phyloP scores from a whole-genome alignment of 345 rosid species.

The Kernera saxatilis region DNA sequence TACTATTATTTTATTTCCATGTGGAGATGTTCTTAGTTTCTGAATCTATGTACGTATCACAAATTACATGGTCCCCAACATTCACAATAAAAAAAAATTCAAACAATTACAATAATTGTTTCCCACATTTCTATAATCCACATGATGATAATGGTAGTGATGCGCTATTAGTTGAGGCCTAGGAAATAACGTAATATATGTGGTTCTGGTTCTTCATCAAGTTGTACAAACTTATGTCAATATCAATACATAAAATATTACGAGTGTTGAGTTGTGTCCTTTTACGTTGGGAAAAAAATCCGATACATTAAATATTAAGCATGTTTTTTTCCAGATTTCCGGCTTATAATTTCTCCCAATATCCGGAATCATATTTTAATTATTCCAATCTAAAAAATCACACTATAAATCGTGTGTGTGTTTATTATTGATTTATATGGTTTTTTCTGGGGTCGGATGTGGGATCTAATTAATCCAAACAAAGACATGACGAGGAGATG shows the following conservation, averaged over 20 bases:
- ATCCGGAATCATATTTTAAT: too few species aligned
- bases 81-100: not conserved
- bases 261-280: not conserved
- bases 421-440: too few species aligned
- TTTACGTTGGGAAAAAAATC: too few species aligned
- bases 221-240: not conserved
- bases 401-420: not conserved
- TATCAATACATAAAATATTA: not conserved
- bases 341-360: too few species aligned
- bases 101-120: not conserved
- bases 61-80: conserved; percentile 1
- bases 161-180: not conserved
- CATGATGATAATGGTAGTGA: not conserved
- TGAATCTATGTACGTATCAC: not conserved
- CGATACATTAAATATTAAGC: too few species aligned
- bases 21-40: conserved; percentile 6
- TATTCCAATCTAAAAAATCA: too few species aligned
- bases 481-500: not conserved
- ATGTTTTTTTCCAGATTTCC: too few species aligned
- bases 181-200: not conserved
- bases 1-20: not conserved
- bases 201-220: not conserved
- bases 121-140: not conserved
- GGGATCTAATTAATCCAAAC: not conserved
- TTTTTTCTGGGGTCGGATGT: too few species aligned